Conservation (phyloP, 2,329 filamentous ascomycete genomes). For the Xylariaceae sp. region DNA sequence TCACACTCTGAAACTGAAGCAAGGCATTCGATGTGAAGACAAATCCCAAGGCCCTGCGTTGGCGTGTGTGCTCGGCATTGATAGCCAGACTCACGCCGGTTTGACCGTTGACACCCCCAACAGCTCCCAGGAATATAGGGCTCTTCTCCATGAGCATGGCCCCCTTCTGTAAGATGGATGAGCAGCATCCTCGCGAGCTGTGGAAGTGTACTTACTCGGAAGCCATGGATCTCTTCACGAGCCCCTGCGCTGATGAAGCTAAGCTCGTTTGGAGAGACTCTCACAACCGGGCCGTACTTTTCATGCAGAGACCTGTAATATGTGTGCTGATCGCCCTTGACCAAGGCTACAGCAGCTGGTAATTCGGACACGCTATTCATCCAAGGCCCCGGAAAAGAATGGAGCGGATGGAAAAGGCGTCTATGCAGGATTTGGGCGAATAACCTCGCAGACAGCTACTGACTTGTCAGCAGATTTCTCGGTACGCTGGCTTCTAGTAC, state of each 20-base stretch:
- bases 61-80: constrained; percentile 19
- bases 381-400: constrained; percentile 20
- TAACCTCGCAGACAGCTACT: not conserved
- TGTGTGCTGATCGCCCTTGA: constrained; percentile 20
- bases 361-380: constrained; percentile 19
- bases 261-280: constrained; percentile 24
- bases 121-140: constrained; percentile 21
- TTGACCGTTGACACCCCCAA: constrained; percentile 11
- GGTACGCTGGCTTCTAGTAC: too few relatives aligned
- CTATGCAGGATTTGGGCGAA: constrained; percentile 6
- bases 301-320: constrained; percentile 22
- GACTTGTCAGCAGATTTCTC: too few relatives aligned
- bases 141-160: constrained; percentile 24
- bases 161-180: constrained; percentile 5
- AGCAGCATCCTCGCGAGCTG: not conserved
- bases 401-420: constrained; percentile 19
- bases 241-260: constrained; percentile 23
- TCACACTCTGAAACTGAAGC: constrained; percentile 18
- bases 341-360: constrained; percentile 16
- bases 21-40: constrained; percentile 23
- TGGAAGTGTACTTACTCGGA: constrained; percentile 12
- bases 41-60: constrained; percentile 21
- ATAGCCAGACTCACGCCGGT: constrained; percentile 14
- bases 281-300: constrained; percentile 24
- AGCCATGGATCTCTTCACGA: constrained; percentile 25